phyloP scores from a whole-genome alignment of 805 yeast species.

The Geotrichum ghanense region DNA sequence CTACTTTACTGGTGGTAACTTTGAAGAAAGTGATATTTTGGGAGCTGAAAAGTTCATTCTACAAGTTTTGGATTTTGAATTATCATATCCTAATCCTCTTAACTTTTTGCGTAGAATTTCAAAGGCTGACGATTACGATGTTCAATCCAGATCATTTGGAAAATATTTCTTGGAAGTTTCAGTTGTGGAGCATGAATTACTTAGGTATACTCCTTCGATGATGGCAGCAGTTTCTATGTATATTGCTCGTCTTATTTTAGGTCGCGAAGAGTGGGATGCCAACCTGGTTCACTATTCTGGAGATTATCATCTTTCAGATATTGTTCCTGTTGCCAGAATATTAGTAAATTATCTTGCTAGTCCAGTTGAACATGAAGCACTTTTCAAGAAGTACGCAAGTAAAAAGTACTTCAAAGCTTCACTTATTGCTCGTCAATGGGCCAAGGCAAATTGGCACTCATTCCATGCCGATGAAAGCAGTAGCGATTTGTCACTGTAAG shows the following conservation, averaged over 20 bases:
- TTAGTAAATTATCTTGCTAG: constrained; percentile 61
- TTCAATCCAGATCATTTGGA: constrained; percentile 72
- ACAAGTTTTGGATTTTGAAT: constrained; percentile 58
- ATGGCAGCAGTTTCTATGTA: constrained; percentile 86
- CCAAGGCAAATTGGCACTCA: constrained; percentile 16
- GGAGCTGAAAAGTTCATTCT: constrained; percentile 74
- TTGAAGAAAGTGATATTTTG: constrained; percentile 66
- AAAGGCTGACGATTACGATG: constrained; percentile 83
- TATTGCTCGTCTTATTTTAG: constrained; percentile 62
- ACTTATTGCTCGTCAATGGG: constrained; percentile 26
- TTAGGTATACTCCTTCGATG: constrained; percentile 62
- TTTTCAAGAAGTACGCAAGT: constrained; percentile 85
- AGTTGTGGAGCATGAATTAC: constrained; percentile 62
- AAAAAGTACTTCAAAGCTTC: constrained; percentile 68
- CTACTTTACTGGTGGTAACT: constrained; percentile 79
- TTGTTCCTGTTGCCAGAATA: constrained; percentile 61
- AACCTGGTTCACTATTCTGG: constrained; percentile 87
- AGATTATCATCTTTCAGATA: constrained; percentile 64
- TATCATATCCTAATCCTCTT: constrained; percentile 83
- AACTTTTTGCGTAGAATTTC: constrained; percentile 80
- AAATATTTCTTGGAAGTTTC: constrained; percentile 74
- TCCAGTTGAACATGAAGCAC: constrained; percentile 84
- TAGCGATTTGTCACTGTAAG: neutral
- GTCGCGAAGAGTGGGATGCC: constrained; percentile 64
- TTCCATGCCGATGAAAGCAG: constrained; percentile 6